A percentile compares a stretch with the other conserved stretches of the same genome.
These are phyloP conservation scores for Mucor saturninus DNA, from an alignment of 371 early-diverging fungal genomes.

Conservation along the genomic window DNA sequence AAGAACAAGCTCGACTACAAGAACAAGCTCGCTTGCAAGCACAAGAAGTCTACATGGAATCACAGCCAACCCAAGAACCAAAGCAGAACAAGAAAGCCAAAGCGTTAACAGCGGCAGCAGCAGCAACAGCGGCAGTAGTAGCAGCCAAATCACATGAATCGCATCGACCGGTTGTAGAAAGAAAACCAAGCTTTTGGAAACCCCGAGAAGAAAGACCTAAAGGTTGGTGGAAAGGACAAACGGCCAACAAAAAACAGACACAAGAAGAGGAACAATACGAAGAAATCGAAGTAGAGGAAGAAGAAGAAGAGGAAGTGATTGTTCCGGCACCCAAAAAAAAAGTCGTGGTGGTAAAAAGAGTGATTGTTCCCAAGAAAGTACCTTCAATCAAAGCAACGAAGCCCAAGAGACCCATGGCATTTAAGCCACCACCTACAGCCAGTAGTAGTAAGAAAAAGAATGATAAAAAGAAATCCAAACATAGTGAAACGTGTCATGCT, in stretches of 20 bases:
- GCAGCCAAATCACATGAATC: neutral
- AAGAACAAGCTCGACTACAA: neutral
- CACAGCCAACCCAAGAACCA: no score
- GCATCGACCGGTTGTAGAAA: neutral
- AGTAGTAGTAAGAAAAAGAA: slow-evolving; percentile 7
- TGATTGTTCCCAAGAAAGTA: slow-evolving; percentile 7
- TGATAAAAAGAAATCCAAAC: slow-evolving; percentile 2
- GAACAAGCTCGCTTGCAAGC: neutral
- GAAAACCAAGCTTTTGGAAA: slow-evolving; percentile 24
- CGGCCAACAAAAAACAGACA: neutral
- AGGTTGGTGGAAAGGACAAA: slow-evolving; percentile 27
- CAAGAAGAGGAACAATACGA: slow-evolving; percentile 1
- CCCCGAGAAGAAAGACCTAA: slow-evolving; percentile 23
- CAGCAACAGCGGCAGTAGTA: neutral
- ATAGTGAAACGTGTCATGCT: neutral
- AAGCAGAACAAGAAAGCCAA: no score
- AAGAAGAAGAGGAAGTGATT: neutral
- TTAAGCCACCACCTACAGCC: slow-evolving; percentile 16
- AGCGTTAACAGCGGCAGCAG: neutral
- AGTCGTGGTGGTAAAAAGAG: slow-evolving; percentile 5
- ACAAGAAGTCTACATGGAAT: no score
- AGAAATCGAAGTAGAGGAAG: neutral
- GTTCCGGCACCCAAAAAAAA: slow-evolving; percentile 1
- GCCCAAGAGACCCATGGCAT: slow-evolving; percentile 27
- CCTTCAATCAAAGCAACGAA: slow-evolving; percentile 17